phyloP scores from a whole-genome alignment of 2,329 filamentous ascomycete species.

The Neospermospora avenae region DNA sequence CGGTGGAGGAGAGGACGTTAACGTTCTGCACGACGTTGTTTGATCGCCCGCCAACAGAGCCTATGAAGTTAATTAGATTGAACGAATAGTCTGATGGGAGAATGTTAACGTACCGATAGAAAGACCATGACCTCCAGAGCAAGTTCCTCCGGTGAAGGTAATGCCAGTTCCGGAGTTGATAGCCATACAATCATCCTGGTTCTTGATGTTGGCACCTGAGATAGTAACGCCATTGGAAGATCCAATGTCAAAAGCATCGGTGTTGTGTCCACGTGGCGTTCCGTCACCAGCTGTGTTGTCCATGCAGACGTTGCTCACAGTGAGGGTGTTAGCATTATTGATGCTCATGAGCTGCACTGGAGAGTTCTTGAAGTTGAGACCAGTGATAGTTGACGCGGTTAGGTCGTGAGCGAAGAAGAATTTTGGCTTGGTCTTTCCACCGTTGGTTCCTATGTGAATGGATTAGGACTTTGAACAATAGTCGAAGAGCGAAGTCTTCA shows the following conservation, averaged over 20 bases:
- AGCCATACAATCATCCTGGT: constrained; percentile 59
- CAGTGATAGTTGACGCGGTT: constrained; percentile 46
- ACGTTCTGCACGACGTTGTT: constrained; percentile 54
- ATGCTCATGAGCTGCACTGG: constrained; percentile 52
- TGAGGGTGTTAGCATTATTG: constrained; percentile 43
- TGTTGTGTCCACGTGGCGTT: constrained; percentile 46
- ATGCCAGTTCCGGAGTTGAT: constrained; percentile 51
- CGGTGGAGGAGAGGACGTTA: constrained; percentile 45
- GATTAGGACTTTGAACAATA: too few relatives aligned
- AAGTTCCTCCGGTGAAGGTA: constrained; percentile 30
- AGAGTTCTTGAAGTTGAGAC: constrained; percentile 51
- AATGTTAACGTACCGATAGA: constrained; percentile 4
- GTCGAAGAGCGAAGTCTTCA: too few relatives aligned
- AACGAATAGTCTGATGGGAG: not conserved
- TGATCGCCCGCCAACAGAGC: constrained; percentile 53
- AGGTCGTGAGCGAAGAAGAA: constrained; percentile 56
- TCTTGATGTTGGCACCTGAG: constrained; percentile 48
- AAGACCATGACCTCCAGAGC: constrained; percentile 38
- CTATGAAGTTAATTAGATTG: constrained; percentile 38
- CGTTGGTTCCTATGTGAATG: constrained; percentile 45
- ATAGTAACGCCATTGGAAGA: constrained; percentile 47
- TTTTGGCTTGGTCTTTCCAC: constrained; percentile 61
- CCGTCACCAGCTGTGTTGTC: constrained; percentile 54
- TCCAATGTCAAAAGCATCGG: constrained; percentile 52
- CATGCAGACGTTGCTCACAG: constrained; percentile 49